Evolutionary conservation across 345 rosid genomes (phyloP), one percentile per base, ranked within the genome.

Genomic region (Ailanthus altissimus): DNA sequence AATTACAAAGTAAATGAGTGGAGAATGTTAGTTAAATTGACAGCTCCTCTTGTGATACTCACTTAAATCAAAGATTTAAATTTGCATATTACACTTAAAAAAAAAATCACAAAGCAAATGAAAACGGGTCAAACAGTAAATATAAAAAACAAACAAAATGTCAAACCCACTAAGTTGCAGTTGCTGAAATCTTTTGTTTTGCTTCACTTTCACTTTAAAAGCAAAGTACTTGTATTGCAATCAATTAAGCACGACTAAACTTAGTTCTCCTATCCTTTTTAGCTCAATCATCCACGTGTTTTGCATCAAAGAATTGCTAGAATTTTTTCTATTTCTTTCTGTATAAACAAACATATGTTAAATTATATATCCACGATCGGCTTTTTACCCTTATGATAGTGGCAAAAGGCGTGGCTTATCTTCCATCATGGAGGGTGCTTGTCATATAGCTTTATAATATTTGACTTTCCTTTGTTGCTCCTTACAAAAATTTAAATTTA

Each of bases 101-200:
- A n/a, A n/a, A n/a, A n/a, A n/a, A 6, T 15, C 36, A 70, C 46
- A 76, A 45, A 67, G 66, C 7, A 23, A 67, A 23, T 21, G 10
- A 12, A 62, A 78, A 36, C 43, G 73, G 65, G 86, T 84, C 89
- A 82, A 84, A 86, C 77, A 68, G 57, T 72, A 40, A 32, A 51
- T 23, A 67, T 16, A 0, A 45, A 78, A 13, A 73, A 73, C 54
- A 73, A 80, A 71, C 3, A 10, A 77, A 70, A 56, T 42, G 86
- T 84, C 83, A 75, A 84, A 77, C 21, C 70, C 82, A 82, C 85
- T 77, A 40, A 73, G 71, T 4, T 12, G 64, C 49, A 67, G 73
- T 18, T 66, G 65, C 49, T 25, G 75, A 60, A 72, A 70, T 71
- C 67, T 79, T 25, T 45, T 28, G 3, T 15, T 61, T 77, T 81